phyloP scores from a whole-genome alignment of 169 alveolate genomes.

The Condylostoma magnum region DNA sequence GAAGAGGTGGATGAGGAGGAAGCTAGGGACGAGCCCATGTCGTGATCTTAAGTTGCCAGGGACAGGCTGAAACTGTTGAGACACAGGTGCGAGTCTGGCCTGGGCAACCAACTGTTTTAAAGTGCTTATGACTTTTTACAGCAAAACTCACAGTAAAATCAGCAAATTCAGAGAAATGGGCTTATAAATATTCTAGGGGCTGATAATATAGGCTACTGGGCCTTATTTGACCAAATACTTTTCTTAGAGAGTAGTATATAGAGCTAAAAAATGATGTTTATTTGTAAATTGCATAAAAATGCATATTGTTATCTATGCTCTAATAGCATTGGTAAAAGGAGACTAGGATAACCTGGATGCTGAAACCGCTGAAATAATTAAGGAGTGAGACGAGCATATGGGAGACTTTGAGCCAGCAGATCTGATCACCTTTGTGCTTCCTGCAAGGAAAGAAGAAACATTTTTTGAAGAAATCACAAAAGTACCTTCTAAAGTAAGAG shows the following conservation, averaged over 20 bases:
- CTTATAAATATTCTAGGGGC: conserved; percentile 66
- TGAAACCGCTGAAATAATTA: conserved; percentile 37
- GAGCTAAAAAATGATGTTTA: too few relatives aligned
- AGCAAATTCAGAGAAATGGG: conserved; percentile 51
- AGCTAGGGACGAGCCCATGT: not conserved
- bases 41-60: conserved; percentile 35
- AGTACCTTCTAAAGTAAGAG: conserved; percentile 41
- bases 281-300: too few relatives aligned
- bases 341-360: not conserved
- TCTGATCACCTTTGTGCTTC: conserved; percentile 50
- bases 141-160: conserved; percentile 30
- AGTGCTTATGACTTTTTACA: conserved; percentile 57
- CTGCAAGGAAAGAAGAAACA: conserved; percentile 43
- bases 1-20: conserved; percentile 24
- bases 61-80: conserved; percentile 62
- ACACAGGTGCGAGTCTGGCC: conserved; percentile 70
- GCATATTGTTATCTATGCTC: too few relatives aligned
- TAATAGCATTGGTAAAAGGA: too few relatives aligned
- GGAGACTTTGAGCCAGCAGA: conserved; percentile 63
- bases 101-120: conserved; percentile 74
- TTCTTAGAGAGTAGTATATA: conserved; percentile 68
- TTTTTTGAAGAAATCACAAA: conserved; percentile 48
- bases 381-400: conserved; percentile 73
- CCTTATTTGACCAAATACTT: conserved; percentile 72
- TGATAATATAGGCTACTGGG: conserved; percentile 86